Base-by-base conservation (phyloP, 2,329 filamentous ascomycete species). In the Claviceps purpurea region DNA sequence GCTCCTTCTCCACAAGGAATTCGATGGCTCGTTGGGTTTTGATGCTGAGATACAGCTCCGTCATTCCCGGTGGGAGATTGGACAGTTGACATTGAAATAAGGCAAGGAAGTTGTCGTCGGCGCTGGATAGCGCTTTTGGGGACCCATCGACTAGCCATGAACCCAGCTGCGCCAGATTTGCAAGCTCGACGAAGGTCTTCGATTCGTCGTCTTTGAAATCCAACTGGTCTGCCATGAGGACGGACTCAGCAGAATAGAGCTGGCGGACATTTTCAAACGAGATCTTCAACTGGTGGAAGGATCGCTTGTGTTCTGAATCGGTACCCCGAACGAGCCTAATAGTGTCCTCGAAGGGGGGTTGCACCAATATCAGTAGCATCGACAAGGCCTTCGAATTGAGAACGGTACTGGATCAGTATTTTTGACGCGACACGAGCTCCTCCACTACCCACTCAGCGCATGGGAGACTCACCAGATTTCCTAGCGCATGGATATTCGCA, bases 21-120 rank as follows among this genome's bases (percentile, higher is more conserved):
- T 75, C 68, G 54, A 85, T 80, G 49, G 83, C 65, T 53, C 67
- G 61, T 48, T 74, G 72, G 0, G 71, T 73, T 58, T 73, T 76
- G 54, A 76, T 66, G n/a, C 65, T 68, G 20, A 77, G 59, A 46
- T 73, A 71, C 2, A 77, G 57, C 10, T 71, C 69, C 16, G 69
- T 65, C 43, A 73, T 64, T 2, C 70, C 66, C 11, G 65, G 62
- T 2, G 69, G 66, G 5, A 74, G 64, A 22, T 72, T 68, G 14
- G 75, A 73, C 1, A 73, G 68, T 49, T 70, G 67, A 47, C 69
- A 67, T 50, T 72, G 68, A 55, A 76, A 68, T 22, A 71, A 62
- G 20, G 66, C 61, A n/a, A 74, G 65, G 41, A 77, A 72, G 48
- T 70, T 62, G n/a, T 69, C 64, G 54, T 75, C 70, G 10, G 71